A percentile compares a stretch with the other conserved stretches of the same genome.
These are phyloP conservation scores for Barbarea vulgaris DNA, from an alignment of 345 rosid species.

Conservation along the genomic window DNA sequence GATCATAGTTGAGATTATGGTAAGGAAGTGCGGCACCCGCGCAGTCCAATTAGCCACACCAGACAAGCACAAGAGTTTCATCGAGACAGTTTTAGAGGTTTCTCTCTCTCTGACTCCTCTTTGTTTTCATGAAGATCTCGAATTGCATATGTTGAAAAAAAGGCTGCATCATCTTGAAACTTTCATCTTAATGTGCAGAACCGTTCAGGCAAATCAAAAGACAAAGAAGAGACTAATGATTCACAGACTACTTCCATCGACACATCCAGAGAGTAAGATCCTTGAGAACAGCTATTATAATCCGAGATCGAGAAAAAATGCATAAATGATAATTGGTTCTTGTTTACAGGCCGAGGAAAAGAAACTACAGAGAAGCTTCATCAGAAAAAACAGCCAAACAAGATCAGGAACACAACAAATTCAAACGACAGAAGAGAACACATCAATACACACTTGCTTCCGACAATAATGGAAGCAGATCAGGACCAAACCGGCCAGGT, in stretches of 20 bases:
- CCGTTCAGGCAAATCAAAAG: slow-evolving; percentile 58
- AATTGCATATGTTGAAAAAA: not conserved
- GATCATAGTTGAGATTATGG: slow-evolving; percentile 79
- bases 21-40: slow-evolving; percentile 80
- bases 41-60: slow-evolving; percentile 69
- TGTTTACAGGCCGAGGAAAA: slow-evolving; percentile 30
- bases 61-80: slow-evolving; percentile 68
- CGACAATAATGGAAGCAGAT: slow-evolving; percentile 24
- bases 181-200: slow-evolving; percentile 54
- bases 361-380: slow-evolving; percentile 35
- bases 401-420: slow-evolving; percentile 26
- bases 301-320: not conserved
- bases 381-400: slow-evolving; percentile 28
- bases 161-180: not conserved
- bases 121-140: not conserved
- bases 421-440: slow-evolving; percentile 38
- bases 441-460: slow-evolving; percentile 26
- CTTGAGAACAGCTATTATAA: not conserved
- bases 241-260: slow-evolving; percentile 23
- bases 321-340: not conserved
- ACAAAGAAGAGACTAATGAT: slow-evolving; percentile 48
- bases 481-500: slow-evolving; percentile 29
- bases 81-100: slow-evolving; percentile 81
- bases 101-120: not conserved
- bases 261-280: slow-evolving; percentile 38